phyloP scores from a whole-genome alignment of 2,329 filamentous ascomycete genomes.

The Neonectria faginata region DNA sequence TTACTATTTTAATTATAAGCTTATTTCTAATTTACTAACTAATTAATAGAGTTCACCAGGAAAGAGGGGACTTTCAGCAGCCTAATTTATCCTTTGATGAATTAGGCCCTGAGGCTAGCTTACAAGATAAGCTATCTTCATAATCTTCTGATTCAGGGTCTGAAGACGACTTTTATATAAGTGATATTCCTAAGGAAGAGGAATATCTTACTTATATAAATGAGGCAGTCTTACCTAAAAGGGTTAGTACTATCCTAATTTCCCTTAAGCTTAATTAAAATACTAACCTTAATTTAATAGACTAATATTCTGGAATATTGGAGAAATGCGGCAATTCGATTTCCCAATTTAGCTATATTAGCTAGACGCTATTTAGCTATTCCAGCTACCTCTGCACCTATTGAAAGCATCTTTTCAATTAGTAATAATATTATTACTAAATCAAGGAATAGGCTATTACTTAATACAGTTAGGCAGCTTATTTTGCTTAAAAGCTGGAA shows the following conservation, averaged over 20 bases:
- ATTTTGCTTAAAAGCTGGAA: background rate
- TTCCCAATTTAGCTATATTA: background rate
- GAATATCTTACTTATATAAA: slow-evolving; percentile 4
- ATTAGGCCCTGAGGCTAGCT: background rate
- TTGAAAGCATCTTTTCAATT: background rate
- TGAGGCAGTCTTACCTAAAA: background rate
- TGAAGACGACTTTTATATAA: slow-evolving; percentile 6
- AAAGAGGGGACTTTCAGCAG: background rate
- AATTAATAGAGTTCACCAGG: background rate
- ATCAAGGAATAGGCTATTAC: background rate
- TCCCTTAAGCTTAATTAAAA: background rate
- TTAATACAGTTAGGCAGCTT: background rate
- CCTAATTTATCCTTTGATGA: background rate
- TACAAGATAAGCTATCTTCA: background rate
- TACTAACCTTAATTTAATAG: background rate
- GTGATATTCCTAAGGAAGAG: background rate
- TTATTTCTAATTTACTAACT: background rate
- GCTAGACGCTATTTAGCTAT: background rate
- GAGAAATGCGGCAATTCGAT: background rate
- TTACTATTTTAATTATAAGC: background rate
- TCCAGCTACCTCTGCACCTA: background rate
- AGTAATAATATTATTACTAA: background rate
- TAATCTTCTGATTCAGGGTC: background rate
- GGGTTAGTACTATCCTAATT: background rate
- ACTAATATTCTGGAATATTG: background rate